Base-by-base conservation (phyloP, 2,329 filamentous ascomycete genomes). In the Phyllachora maydis region DNA sequence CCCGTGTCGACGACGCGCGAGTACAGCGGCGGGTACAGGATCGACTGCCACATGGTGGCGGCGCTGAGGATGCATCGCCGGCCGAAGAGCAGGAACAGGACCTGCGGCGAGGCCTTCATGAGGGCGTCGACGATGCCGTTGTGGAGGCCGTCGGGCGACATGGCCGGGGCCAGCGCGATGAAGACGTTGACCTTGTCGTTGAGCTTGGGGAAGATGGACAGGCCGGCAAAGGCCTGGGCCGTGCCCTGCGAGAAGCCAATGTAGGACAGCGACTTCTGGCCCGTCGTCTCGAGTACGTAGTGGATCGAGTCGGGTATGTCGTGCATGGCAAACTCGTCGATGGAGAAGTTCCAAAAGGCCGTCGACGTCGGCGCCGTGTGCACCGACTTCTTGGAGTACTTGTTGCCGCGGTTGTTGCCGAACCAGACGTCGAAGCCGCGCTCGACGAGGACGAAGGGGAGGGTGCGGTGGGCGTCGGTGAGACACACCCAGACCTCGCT, bases 241-340 rank as follows among this genome's bases (percentile, higher is more conserved):
- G 88, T 93, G 18, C 88, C 88, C 46, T 98, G 88, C 0, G 82
- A 92, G 50, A 98, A 98, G 12, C 88, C 88, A 42, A 98, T 76
- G 42, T 98, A 98, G 1, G 83, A 93, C 14, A 98, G 52, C 19
- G 82, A 90, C 16, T 69, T 59, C 43, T 90, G 79, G 24, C 61
- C 59, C 0, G 88, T 95, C 1, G 77, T 77, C 19, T 73, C 67
- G 12, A 98, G 62, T 29, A 98, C 78, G 42, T 98, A 95, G 25
- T 71, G 62, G 39, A 98, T 95, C 33, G 73, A 85, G 47, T 98
- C 76, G 2, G 88, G 88, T 29, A 98, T 93, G 45, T 98, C 88
- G 43, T 95, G 70, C 39, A 98, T 91, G 22, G 88, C 88, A 42
- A 98, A 98, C 41, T 98, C 78, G 43, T 98, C 88, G 42, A 98